These are phyloP conservation scores for Datura wrightii DNA, from an alignment of 257 asterid species.

Conservation along the genomic window DNA sequence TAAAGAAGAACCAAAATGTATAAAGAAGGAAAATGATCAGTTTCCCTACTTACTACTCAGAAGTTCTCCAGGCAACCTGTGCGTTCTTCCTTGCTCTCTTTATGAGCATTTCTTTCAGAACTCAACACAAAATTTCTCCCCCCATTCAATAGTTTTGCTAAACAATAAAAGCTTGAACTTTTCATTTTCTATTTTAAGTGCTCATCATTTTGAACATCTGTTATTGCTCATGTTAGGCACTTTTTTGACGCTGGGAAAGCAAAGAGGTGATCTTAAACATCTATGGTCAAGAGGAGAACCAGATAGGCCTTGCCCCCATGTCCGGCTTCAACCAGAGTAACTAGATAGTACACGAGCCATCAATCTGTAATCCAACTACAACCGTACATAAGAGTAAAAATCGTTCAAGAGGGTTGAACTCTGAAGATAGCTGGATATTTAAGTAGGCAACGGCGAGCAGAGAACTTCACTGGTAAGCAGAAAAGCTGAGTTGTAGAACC, in stretches of 20 bases:
- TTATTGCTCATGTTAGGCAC: constrained; percentile 64
- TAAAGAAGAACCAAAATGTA: not conserved
- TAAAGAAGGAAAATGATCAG: not conserved
- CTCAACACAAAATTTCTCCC: not conserved
- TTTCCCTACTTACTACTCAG: not conserved
- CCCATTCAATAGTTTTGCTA: not conserved
- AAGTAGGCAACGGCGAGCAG: not conserved
- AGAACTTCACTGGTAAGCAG: not conserved
- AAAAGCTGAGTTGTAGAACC: constrained; percentile 4
- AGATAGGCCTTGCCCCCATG: constrained; percentile 75
- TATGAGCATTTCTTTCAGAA: not conserved
- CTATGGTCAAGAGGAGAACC: constrained; percentile 93
- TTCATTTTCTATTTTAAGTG: not conserved
- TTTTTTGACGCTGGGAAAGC: constrained; percentile 66
- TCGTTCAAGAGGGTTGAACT: not conserved
- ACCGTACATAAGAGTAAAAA: constrained; percentile 18
- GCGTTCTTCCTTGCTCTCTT: not conserved
- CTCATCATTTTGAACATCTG: not conserved
- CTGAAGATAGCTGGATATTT: not conserved
- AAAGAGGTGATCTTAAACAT: constrained; percentile 82
- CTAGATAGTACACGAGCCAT: constrained; percentile 19
- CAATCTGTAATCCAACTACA: constrained; percentile 5
- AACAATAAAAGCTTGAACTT: constrained; percentile 10
- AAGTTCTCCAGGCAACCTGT: not conserved
- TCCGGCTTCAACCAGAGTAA: constrained; percentile 54